Conservation (phyloP, 2,329 filamentous ascomycete species). For the Epichloe coenophiala region DNA sequence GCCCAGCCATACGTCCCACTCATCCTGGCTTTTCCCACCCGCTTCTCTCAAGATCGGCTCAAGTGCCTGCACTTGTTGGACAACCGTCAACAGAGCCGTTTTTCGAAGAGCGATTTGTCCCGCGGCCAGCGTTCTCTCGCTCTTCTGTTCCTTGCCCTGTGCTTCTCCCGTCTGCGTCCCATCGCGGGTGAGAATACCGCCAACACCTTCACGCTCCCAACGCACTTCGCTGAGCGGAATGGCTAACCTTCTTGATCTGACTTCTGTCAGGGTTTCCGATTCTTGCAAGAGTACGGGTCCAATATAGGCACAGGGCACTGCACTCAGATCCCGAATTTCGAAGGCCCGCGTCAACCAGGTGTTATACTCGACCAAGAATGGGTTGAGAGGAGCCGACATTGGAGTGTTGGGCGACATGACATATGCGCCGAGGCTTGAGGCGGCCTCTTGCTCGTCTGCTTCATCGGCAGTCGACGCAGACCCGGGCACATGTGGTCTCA, state of each 20-base stretch:
- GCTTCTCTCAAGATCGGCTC: conserved; percentile 72
- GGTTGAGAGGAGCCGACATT: conserved; percentile 67
- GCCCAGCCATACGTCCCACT: conserved; percentile 83
- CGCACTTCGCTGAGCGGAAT: conserved; percentile 73
- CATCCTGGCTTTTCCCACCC: conserved; percentile 76
- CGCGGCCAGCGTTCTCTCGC: conserved; percentile 39
- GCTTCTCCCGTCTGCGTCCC: conserved; percentile 46
- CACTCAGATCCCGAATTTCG: conserved; percentile 53
- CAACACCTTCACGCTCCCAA: conserved; percentile 71
- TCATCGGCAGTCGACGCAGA: conserved; percentile 22
- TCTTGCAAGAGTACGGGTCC: conserved; percentile 72
- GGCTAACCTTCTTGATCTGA: conserved; percentile 66
- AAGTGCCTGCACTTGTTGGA: conserved; percentile 73
- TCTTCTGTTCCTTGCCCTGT: conserved; percentile 29
- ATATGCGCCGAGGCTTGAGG: conserved; percentile 64
- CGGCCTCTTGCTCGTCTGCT: conserved; percentile 47
- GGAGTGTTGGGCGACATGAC: conserved; percentile 71
- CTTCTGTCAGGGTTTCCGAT: conserved; percentile 53
- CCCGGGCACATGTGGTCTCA: conserved; percentile 61
- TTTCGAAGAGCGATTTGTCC: conserved; percentile 62
- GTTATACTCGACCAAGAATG: conserved; percentile 73
- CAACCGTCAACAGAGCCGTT: conserved; percentile 68
- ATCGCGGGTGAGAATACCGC: conserved; percentile 46
- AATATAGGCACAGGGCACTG: conserved; percentile 67
- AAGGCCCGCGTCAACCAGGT: conserved; percentile 66